Percentiles rank a stretch among this genome's conserved stretches.
Conservation (phyloP, 2,329 filamentous ascomycete species). For the Cladosporium sphaerospermum region DNA sequence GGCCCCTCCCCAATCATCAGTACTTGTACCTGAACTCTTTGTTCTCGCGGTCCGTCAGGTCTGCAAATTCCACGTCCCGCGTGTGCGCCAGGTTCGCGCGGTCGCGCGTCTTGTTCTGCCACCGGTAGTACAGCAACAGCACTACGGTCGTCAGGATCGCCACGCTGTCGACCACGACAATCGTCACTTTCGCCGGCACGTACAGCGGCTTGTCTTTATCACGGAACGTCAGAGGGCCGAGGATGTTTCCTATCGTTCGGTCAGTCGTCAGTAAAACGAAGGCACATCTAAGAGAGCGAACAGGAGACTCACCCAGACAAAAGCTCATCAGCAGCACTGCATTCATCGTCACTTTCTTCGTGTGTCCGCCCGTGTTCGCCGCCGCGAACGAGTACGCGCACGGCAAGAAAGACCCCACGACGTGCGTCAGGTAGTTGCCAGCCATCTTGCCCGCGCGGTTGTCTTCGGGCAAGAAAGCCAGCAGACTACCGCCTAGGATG, state of each 20-base stretch:
- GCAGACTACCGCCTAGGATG: slow-evolving; percentile 44
- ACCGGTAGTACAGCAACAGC: slow-evolving; percentile 45
- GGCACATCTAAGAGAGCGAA: background rate
- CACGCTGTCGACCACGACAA: slow-evolving; percentile 24
- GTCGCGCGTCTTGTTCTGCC: slow-evolving; percentile 33
- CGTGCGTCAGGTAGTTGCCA: slow-evolving; percentile 30
- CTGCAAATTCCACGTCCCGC: slow-evolving; percentile 15
- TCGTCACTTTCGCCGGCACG: slow-evolving; percentile 34
- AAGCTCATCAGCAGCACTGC: slow-evolving; percentile 34
- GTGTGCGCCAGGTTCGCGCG: slow-evolving; percentile 30
- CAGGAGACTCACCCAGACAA: slow-evolving; percentile 22
- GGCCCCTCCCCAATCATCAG: background rate
- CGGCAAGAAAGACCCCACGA: slow-evolving; percentile 29
- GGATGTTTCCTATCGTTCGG: slow-evolving; percentile 29
- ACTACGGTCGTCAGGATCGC: slow-evolving; percentile 33
- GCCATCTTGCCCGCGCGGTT: slow-evolving; percentile 37
- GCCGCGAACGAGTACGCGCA: slow-evolving; percentile 29
- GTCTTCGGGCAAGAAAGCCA: slow-evolving; percentile 39
- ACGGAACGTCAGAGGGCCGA: slow-evolving; percentile 31
- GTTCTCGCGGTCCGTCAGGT: slow-evolving; percentile 53
- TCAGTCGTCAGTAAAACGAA: background rate
- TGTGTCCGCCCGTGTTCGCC: slow-evolving; percentile 29
- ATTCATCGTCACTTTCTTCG: slow-evolving; percentile 34
- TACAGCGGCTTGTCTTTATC: slow-evolving; percentile 28
- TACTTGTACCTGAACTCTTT: slow-evolving; percentile 47